Conservation (phyloP, 306 rosid genomes). For the Hippophae tibetana region DNA sequence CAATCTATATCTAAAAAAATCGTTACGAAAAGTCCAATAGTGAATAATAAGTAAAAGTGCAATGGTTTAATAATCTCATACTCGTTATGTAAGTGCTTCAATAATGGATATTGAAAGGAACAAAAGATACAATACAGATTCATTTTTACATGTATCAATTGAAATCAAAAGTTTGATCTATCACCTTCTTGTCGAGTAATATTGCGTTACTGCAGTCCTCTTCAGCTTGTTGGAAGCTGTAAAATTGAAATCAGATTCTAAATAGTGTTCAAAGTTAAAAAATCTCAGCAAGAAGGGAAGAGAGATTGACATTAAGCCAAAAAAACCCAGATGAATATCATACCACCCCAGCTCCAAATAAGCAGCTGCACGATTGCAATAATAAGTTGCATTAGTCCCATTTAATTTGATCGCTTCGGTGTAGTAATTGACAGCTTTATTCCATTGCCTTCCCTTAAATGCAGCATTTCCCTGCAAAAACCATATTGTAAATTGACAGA, state of each 20-base stretch:
- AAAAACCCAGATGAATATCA: conserved; percentile 13
- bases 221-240: conserved; percentile 85
- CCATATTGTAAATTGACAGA: not conserved
- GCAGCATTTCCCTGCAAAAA: conserved; percentile 79
- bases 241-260: conserved; percentile 13
- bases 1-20: too few relatives aligned
- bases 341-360: conserved; percentile 76
- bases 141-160: not conserved
- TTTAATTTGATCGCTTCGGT: conserved; percentile 65
- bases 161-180: conserved; percentile 9
- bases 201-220: conserved; percentile 77
- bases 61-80: too few relatives aligned
- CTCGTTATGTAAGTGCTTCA: too few relatives aligned
- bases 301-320: too few relatives aligned
- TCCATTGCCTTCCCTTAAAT: conserved; percentile 66
- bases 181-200: conserved; percentile 73
- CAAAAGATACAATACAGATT: not conserved
- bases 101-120: not conserved
- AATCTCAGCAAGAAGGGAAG: not conserved
- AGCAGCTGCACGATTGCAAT: conserved; percentile 88
- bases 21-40: too few relatives aligned
- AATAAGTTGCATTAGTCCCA: conserved; percentile 49
- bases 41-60: too few relatives aligned
- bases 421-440: conserved; percentile 64
- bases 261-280: conserved; percentile 10